Evolutionary conservation across 441 rosid species (phyloP), one percentile per base, ranked within the genome.

Genomic region (Biscutella laevigata): DNA sequence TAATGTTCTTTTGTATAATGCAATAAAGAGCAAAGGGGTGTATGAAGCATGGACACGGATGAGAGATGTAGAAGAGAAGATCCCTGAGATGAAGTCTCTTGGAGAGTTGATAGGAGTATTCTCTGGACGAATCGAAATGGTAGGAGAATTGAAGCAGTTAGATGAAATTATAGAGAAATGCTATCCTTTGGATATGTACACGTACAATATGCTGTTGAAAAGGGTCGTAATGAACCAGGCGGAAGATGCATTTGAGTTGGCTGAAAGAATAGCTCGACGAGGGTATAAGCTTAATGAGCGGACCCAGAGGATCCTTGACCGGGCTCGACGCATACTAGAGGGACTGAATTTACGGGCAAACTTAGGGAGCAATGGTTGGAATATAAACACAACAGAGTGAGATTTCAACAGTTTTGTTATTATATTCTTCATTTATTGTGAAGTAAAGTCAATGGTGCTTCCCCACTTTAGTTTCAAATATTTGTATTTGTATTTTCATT

Each of bases 261-360:
- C 70, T 57, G 41, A 73, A 16, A 63, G 66, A 71, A 53, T 88
- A 37, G 22, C 62, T 28, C 58, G 61, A 52, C 77, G 58, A 70
- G 96, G 96, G 50, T 71, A 70, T 42, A 71, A 65, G 57, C 94
- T 94, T n/a, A 71, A 92, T 46, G 53, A 15, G 48, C 62, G 84
- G 88, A 83, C 95, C 10, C 69, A 67, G 10, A 68, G 54, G 33
- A 71, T 74, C 62, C 57, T 91, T 48, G 53, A 66, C 10, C 22
- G 25, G 27, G 71, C 78, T 59, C 74, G 74, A n/a, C 50, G 52
- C 15, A 69, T 33, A 62, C 57, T 71, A 5, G 78, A 75, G 49
- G 67, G 63, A 63, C 62, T 4, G 19, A 65, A 17, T 50, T 33
- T 33, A 65, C 75, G 57, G 83, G 7, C 64, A 27, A 51, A 68